These are phyloP conservation scores for Penicillium hesseltinei DNA, from an alignment of 2,329 filamentous ascomycete genomes.

Conservation along the genomic window DNA sequence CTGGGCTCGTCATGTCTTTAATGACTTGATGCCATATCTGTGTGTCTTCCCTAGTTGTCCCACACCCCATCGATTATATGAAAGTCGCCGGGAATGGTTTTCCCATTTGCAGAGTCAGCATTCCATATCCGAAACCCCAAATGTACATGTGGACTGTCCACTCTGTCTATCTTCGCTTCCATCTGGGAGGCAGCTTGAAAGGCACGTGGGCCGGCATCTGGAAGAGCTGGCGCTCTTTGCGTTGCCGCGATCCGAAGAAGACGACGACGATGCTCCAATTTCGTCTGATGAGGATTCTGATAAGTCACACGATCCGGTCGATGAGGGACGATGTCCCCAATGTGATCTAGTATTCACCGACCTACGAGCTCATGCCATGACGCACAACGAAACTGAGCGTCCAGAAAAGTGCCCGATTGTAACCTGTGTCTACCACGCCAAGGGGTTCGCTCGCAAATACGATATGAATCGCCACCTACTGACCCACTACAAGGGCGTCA, in stretches of 20 bases:
- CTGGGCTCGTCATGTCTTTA: conserved; percentile 43
- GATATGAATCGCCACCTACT: not conserved
- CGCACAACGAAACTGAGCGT: not conserved
- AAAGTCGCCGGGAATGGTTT: conserved; percentile 19
- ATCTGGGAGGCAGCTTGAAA: not conserved
- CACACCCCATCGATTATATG: conserved; percentile 18
- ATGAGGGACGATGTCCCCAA: not conserved
- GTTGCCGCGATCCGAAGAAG: not conserved
- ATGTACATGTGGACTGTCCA: not conserved
- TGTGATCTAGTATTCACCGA: not conserved
- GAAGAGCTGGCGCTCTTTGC: not conserved
- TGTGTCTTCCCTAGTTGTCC: conserved; percentile 34
- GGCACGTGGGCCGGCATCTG: not conserved
- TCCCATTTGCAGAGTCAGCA: not conserved
- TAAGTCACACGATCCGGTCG: not conserved
- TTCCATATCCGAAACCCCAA: not conserved
- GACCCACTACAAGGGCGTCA: not conserved
- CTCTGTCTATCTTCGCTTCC: not conserved
- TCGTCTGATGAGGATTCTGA: not conserved
- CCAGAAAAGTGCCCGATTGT: not conserved
- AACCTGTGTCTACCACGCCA: not conserved
- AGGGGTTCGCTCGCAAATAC: not conserved
- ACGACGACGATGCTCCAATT: not conserved
- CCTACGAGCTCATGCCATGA: not conserved
- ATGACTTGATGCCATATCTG: conserved; percentile 42